Percentiles rank a stretch among this genome's conserved stretches.
Evolutionary conservation across 345 rosid genomes (phyloP).

Genomic region (Clausena lansium): DNA sequence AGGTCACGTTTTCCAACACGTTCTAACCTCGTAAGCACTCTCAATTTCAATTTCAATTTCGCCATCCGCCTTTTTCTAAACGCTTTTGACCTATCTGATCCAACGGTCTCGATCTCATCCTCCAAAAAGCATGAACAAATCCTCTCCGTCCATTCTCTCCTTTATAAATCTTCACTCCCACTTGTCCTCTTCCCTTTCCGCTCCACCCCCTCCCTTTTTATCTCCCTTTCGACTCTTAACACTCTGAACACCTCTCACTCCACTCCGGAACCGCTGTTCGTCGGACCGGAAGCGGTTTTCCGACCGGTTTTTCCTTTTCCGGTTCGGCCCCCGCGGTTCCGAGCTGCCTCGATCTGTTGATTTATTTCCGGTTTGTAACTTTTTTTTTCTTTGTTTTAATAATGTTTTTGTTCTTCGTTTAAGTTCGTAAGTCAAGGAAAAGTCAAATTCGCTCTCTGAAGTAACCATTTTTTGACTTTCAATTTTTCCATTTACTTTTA

Average conservation of each 20-base stretch:
- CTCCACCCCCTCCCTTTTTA: neutral
- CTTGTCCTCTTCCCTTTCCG: neutral
- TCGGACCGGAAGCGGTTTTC: slow-evolving; percentile 11
- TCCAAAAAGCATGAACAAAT: neutral
- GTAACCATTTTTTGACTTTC: neutral
- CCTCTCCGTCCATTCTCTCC: slow-evolving; percentile 14
- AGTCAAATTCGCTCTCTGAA: neutral
- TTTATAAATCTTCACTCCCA: neutral
- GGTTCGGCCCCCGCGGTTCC: neutral
- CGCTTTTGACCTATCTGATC: slow-evolving; percentile 10
- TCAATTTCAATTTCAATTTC: no score
- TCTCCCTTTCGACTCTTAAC: neutral
- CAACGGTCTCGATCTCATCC: neutral
- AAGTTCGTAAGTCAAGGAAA: neutral
- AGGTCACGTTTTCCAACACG: no score
- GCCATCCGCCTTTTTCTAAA: no score
- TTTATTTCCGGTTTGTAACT: neutral
- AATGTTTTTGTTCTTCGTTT: neutral
- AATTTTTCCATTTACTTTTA: neutral
- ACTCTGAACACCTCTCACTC: neutral
- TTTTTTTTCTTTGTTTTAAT: neutral
- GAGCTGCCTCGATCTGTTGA: slow-evolving; percentile 9
- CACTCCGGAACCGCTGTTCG: neutral
- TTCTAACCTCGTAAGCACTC: no score
- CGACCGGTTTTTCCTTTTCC: neutral